Base-by-base conservation (phyloP, 148 eudicot genomes). In the Heliamphora exappendiculata region DNA sequence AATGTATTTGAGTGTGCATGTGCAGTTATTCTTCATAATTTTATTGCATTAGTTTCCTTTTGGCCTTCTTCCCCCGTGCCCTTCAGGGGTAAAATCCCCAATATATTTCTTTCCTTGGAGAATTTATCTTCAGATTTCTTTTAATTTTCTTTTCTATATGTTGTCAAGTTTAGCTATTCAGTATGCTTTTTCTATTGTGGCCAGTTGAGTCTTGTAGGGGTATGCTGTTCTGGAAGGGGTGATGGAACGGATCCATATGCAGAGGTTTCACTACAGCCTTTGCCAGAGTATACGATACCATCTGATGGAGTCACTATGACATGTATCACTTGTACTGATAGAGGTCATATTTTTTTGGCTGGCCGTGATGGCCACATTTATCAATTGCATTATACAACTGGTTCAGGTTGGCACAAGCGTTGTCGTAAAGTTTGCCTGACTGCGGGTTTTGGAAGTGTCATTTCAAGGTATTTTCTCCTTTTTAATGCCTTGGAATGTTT, bases 341-440 rank as follows among this genome's bases (percentile, higher is more conserved):
- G 77, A 81, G 99, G 99, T 60, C 94, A 86, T 31, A 85, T 95
- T 51, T 92, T 91, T 87, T 66, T 91, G 85, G 94, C 99, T 76
- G 99, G 98, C 53, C 98, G 94, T 67, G 99, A 95, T 88, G 94
- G 98, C 74, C 94, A 95, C 82, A 83, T 95, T 60, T 95, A 95
- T 78, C 98, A 95, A 82, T 74, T 95, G 86, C 97, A 84, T 75
- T 95, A 95, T 79, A 79, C 91, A 37, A 87, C 90, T 73, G 94
- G 99, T 70, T 91, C 97, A 73, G 88, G 92, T 70, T 95, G 99
- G 99, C 89, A 89, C 69, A 95, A 88, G 72, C 93, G 91, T 11
- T 95, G 99, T 72, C 97, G 97, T 75, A 95, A 95, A 88, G 93
- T 95, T 50, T 95, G 99, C 78, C 87, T 95, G 77, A 95, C 99